These are phyloP conservation scores for Meyerozyma athensensis DNA, from an alignment of 1,139 yeast species.

Conservation along the genomic window DNA sequence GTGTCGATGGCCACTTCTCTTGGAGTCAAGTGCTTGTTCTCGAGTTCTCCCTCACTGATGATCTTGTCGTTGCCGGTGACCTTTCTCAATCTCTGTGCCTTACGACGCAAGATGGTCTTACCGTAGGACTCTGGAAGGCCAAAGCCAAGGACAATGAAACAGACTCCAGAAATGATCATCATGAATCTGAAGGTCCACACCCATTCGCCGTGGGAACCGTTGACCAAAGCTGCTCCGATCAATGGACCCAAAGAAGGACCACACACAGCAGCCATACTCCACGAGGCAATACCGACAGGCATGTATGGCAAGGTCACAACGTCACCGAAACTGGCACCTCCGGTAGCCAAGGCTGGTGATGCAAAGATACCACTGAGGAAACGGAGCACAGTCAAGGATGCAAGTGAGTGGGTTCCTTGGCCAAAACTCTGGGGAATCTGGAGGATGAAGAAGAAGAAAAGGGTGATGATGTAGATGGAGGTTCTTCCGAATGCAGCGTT, in stretches of 20 bases:
- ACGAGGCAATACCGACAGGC: conserved; percentile 24
- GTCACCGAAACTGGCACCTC: conserved; percentile 34
- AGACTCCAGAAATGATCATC: conserved; percentile 11
- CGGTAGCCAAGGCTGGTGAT: conserved; percentile 33
- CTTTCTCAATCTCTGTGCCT: conserved; percentile 12
- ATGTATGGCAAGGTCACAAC: conserved; percentile 20
- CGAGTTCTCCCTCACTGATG: conserved; percentile 8
- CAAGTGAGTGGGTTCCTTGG: conserved; percentile 18
- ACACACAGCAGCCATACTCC: conserved; percentile 30
- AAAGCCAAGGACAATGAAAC: conserved; percentile 9
- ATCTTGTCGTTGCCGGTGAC: conserved; percentile 11
- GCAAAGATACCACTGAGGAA: conserved; percentile 33
- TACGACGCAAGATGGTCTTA: conserved; percentile 11
- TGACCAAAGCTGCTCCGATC: conserved; percentile 23
- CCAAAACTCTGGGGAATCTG: conserved; percentile 33
- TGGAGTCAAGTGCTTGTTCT: conserved; percentile 6
- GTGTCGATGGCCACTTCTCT: conserved; percentile 10
- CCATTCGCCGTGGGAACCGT: conserved; percentile 10
- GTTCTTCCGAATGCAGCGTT: conserved; percentile 47
- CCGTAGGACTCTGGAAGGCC: conserved; percentile 14
- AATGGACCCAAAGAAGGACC: conserved; percentile 35
- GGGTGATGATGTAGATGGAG: conserved; percentile 25
- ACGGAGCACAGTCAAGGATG: conserved; percentile 28
- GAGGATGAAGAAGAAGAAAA: conserved; percentile 26
- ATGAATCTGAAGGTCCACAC: conserved; percentile 15